These are phyloP conservation scores for Rhynchosporium secalis DNA, from an alignment of 2,329 filamentous ascomycete genomes.

Conservation along the genomic window DNA sequence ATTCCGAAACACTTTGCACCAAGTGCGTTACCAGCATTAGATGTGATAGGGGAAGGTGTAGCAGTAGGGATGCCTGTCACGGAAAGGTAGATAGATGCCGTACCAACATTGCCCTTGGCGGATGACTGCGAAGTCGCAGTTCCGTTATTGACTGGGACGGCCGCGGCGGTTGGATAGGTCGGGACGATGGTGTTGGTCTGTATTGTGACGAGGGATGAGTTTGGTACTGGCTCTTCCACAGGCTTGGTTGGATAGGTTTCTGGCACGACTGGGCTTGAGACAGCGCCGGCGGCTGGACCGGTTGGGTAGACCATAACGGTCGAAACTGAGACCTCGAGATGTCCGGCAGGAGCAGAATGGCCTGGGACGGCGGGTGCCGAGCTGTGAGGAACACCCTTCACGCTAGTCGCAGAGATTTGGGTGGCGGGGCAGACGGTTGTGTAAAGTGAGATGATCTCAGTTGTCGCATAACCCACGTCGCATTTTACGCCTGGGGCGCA, in stretches of 20 bases:
- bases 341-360: not conserved
- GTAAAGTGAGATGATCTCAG: conserved; percentile 9
- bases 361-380: conserved; percentile 5
- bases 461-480: conserved; percentile 1
- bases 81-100: not conserved
- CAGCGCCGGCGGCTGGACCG: not conserved
- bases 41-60: not conserved
- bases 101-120: not conserved
- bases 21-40: conserved; percentile 3
- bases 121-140: not conserved
- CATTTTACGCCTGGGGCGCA: conserved; percentile 6
- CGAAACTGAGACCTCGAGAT: not conserved
- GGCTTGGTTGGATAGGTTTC: not conserved
- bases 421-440: conserved; percentile 13
- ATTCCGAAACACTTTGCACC: conserved; percentile 3
- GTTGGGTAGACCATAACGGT: not conserved
- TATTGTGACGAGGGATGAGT: conserved; percentile 6
- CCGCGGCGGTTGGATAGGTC: conserved; percentile 9
- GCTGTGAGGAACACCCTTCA: conserved; percentile 3
- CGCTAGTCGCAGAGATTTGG: not conserved
- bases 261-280: not conserved
- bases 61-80: not conserved
- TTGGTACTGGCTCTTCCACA: not conserved
- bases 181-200: not conserved
- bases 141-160: not conserved